Base-by-base conservation (phyloP, 306 rosid genomes). In the Castanea mollissima region DNA sequence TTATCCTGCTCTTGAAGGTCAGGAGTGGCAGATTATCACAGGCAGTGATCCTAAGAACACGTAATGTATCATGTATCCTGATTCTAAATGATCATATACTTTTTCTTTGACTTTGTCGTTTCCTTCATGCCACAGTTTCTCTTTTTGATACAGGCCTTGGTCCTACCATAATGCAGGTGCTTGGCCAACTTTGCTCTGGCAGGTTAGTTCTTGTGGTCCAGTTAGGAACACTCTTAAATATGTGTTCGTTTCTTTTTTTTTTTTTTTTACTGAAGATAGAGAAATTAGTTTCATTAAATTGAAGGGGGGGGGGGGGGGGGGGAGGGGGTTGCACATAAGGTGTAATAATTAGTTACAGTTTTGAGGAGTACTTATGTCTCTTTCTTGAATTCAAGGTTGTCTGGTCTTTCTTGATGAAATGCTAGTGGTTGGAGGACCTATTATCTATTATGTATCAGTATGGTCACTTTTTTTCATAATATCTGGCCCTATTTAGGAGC, bases 151-250 rank as follows among this genome's bases (percentile, higher is more conserved):
- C 87, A 93, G 98, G 69, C 97, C 94, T 8, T 93, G 98, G 98
- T 93, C 94, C 63, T 93, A 88, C 87, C 97, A 91, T 76, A 93
- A 93, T 82, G 97, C 81, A 73, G 98, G 98, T 76, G 90, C 98
- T 38, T 93, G 98, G 98, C 98, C 98, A 18, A 88, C 98, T 74
- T 86, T 93, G 71, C 87, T 93, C 59, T 93, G 98, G 98, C 98
- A 93, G 98, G 97, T 91, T 79, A 71, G 88, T 85, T 62, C 60
- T 74, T 41, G 69, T 74, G 69, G 51, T 69, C 29, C 31, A 44
- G 23, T 73, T 52, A 21, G 38, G 69, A 74, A 57, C 69, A 67
- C 62, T 41, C 57, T 3, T 60, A 13, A 51, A 67, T 64, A 34
- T 79, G 18, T 18, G 25, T 49, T 29, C 52, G 14, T n/a, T 35